Conservation (phyloP, 129 eudicot genomes). For the Heracleum sosnowskyi region DNA sequence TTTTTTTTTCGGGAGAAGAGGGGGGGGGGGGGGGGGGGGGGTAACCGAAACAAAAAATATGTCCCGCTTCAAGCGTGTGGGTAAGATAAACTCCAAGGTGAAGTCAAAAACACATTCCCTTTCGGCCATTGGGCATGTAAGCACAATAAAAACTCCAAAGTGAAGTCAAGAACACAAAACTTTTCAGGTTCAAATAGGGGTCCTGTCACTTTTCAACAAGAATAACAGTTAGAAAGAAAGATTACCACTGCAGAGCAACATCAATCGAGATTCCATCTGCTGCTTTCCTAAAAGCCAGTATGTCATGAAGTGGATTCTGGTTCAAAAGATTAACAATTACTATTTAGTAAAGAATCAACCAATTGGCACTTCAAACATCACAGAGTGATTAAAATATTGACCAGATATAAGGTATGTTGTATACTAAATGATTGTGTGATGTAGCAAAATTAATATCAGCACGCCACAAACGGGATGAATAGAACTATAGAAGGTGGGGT, state of each 20-base stretch:
- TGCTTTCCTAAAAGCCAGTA: slow-evolving; percentile 70
- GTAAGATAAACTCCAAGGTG: background rate
- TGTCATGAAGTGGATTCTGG: slow-evolving; percentile 92
- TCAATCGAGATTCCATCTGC: slow-evolving; percentile 62
- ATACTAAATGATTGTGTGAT: background rate
- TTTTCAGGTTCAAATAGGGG: background rate
- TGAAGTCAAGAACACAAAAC: background rate
- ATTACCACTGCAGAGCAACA: slow-evolving; percentile 90
- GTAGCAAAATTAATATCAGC: background rate
- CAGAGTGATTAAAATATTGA: background rate
- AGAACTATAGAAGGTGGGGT: no score
- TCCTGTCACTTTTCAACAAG: background rate
- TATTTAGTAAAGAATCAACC: slow-evolving; percentile 7
- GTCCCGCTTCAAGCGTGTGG: background rate
- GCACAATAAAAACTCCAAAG: background rate
- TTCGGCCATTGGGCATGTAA: background rate
- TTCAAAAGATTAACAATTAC: slow-evolving; percentile 27
- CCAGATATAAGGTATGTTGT: background rate
- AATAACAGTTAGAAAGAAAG: background rate
- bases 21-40: background rate
- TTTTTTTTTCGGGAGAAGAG: background rate
- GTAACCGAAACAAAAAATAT: background rate
- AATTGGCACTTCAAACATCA: background rate
- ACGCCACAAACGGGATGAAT: background rate
- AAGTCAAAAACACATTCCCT: background rate